phyloP scores from a whole-genome alignment of 148 eudicot genomes.

The Vaccinium corymbosum region DNA sequence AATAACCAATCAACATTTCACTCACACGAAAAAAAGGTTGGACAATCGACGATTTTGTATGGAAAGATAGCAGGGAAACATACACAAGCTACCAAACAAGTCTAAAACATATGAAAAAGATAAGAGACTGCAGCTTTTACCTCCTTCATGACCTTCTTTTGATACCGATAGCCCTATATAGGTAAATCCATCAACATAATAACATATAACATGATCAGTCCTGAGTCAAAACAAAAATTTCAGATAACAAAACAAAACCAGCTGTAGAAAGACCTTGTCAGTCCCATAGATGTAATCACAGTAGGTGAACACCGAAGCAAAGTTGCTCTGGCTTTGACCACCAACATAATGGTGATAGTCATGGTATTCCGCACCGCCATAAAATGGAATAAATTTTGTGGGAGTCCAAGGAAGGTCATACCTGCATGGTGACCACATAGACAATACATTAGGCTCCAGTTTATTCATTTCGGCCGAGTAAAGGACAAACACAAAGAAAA shows the following conservation, averaged over 20 bases:
- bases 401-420: slow-evolving; percentile 90
- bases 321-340: slow-evolving; percentile 95
- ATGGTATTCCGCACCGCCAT: slow-evolving; percentile 95
- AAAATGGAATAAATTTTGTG: slow-evolving; percentile 87
- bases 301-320: slow-evolving; percentile 94
- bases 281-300: slow-evolving; percentile 98
- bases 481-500: background rate
- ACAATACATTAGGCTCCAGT: background rate
- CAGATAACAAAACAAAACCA: slow-evolving; percentile 11
- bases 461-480: background rate
- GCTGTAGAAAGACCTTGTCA: slow-evolving; percentile 62
- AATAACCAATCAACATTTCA: background rate
- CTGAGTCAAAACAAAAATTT: slow-evolving; percentile 10
- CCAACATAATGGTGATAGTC: slow-evolving; percentile 99
- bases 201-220: slow-evolving; percentile 23
- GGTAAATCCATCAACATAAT: slow-evolving; percentile 15
- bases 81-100: background rate
- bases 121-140: slow-evolving; percentile 32
- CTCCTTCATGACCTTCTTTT: slow-evolving; percentile 80
- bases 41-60: background rate
- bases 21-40: background rate
- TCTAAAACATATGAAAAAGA: slow-evolving; percentile 1
- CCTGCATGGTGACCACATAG: slow-evolving; percentile 39
- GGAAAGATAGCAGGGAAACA: background rate
- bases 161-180: slow-evolving; percentile 84